Conservation (phyloP, 2,329 filamentous ascomycete species). For the Magnaporthiopsis poae region DNA sequence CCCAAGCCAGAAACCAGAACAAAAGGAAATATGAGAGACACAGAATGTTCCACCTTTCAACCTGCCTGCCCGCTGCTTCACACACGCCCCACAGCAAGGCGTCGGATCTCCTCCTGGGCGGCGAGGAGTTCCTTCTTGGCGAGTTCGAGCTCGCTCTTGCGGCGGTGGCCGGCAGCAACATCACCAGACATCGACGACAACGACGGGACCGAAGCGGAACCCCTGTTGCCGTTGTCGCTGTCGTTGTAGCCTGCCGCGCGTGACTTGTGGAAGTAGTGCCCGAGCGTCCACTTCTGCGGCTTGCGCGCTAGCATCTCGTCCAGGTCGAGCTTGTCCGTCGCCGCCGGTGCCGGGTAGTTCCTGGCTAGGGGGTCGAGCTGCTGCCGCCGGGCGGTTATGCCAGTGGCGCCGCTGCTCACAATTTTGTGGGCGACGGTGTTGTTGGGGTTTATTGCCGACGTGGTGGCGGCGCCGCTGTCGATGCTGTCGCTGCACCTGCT, state of each 20-base stretch:
- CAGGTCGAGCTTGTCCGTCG: conserved; percentile 27
- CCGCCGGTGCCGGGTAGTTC: conserved; percentile 30
- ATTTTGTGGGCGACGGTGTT: no score
- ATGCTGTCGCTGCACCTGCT: neutral
- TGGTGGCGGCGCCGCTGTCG: neutral
- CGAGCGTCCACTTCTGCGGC: conserved; percentile 30
- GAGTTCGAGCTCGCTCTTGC: conserved; percentile 30
- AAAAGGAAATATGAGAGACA: neutral
- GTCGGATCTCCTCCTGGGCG: conserved; percentile 20
- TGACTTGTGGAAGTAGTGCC: conserved; percentile 19
- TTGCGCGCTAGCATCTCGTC: conserved; percentile 32
- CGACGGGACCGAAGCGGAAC: neutral
- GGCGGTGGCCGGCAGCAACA: neutral
- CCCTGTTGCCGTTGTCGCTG: conserved; percentile 22
- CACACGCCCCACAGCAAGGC: neutral
- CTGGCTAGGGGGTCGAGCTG: conserved; percentile 26
- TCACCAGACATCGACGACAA: neutral
- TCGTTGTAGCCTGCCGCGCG: conserved; percentile 24
- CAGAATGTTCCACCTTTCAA: neutral
- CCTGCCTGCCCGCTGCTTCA: neutral
- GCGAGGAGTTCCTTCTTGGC: conserved; percentile 38
- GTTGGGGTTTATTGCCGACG: neutral
- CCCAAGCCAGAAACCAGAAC: neutral
- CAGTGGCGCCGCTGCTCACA: no score
- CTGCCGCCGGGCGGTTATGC: no score